These are phyloP conservation scores for Psidium friedrichsthalianum DNA, from an alignment of 345 rosid species.

Conservation along the genomic window DNA sequence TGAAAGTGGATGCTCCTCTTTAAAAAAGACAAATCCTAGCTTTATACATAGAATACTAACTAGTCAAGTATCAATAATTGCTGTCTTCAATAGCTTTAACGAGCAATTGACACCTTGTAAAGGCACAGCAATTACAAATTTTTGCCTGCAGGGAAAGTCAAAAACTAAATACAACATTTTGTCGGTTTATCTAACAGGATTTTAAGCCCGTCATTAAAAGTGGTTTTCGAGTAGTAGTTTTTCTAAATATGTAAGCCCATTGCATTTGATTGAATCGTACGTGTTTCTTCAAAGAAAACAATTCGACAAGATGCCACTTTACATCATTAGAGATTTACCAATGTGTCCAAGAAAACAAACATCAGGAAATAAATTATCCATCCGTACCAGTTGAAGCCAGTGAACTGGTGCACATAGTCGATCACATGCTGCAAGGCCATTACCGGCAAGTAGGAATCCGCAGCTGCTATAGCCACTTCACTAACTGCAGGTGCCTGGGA, in stretches of 20 bases:
- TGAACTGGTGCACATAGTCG: slow-evolving; percentile 47
- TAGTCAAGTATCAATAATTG: neutral
- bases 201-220: neutral
- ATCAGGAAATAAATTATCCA: neutral
- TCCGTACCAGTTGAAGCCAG: slow-evolving; percentile 60
- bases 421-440: slow-evolving; percentile 58
- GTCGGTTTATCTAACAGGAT: neutral
- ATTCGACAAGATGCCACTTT: neutral
- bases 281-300: neutral
- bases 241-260: neutral
- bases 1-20: neutral
- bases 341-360: neutral
- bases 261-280: neutral
- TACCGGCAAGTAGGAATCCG: slow-evolving; percentile 58
- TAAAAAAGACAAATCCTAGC: neutral
- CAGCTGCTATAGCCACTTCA: slow-evolving; percentile 73
- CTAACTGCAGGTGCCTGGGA: slow-evolving; percentile 41
- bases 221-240: neutral
- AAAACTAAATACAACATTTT: neutral
- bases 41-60: neutral
- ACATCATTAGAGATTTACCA: neutral
- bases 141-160: neutral
- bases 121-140: neutral
- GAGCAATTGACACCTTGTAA: neutral
- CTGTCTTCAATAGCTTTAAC: neutral